Percentiles rank a stretch among this genome's conserved stretches.
Evolutionary conservation across 495 filamentous ascomycete species (phyloP).

Genomic region (Lentithecium fluviatile): DNA sequence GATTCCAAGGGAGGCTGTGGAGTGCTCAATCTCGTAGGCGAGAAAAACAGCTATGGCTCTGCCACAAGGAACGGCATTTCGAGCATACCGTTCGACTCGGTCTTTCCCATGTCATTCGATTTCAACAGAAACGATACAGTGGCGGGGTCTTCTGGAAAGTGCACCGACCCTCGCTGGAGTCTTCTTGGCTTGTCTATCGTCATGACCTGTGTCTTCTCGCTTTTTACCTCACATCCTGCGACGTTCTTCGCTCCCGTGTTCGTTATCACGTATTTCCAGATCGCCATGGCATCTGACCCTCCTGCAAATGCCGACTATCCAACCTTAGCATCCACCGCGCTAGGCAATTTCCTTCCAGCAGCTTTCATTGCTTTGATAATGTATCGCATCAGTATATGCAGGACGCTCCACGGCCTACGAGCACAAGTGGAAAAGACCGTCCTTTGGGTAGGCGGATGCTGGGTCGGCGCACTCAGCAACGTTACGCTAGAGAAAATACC

Average conservation of each 20-base stretch:
- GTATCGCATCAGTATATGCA: constrained; percentile 44
- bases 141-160: constrained; percentile 30
- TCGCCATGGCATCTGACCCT: constrained; percentile 45
- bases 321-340: constrained; percentile 38
- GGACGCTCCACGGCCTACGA: constrained; percentile 43
- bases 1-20: constrained; percentile 43
- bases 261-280: constrained; percentile 41
- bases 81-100: constrained; percentile 41
- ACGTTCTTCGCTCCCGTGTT: constrained; percentile 44
- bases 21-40: constrained; percentile 40
- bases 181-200: constrained; percentile 39
- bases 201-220: constrained; percentile 40
- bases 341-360: constrained; percentile 46
- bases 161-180: constrained; percentile 45
- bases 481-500: constrained; percentile 46
- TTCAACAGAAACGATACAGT: constrained; percentile 34
- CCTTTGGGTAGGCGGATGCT: constrained; percentile 44
- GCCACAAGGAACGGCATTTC: constrained; percentile 37
- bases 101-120: constrained; percentile 45
- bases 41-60: constrained; percentile 35
- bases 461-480: constrained; percentile 46
- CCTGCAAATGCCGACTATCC: constrained; percentile 40
- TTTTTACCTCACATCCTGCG: constrained; percentile 42
- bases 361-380: constrained; percentile 40
- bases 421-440: constrained; percentile 47